A percentile compares a stretch with the other conserved stretches of the same genome.
These are phyloP conservation scores for Gaultheria prostrata DNA, from an alignment of 148 eudicot genomes.

Conservation along the genomic window DNA sequence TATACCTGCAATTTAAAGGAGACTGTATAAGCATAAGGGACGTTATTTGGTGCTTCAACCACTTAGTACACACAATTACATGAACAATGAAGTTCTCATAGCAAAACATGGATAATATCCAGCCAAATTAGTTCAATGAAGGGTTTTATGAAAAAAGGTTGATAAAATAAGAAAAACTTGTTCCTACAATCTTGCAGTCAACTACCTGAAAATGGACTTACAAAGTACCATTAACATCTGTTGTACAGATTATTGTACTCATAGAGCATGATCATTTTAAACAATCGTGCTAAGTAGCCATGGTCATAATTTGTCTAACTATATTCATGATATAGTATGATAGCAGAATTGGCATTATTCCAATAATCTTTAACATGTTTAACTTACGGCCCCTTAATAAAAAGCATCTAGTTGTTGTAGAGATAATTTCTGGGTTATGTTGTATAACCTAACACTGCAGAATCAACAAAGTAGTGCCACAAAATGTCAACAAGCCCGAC, in stretches of 20 bases:
- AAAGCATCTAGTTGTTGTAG: not conserved
- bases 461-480: not conserved
- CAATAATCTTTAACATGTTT: not conserved
- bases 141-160: not conserved
- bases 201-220: not conserved
- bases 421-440: not conserved
- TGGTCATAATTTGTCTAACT: not conserved
- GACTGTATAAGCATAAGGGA: not conserved
- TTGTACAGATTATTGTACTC: not conserved
- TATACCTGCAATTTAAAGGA: conserved; percentile 43
- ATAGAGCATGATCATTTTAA: not conserved
- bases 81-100: not conserved
- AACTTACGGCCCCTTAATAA: not conserved
- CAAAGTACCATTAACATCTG: not conserved
- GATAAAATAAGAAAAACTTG: not conserved
- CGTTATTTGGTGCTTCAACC: not conserved
- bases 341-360: not conserved
- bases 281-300: not conserved
- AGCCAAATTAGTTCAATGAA: not conserved
- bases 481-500: not conserved
- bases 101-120: not conserved
- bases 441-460: not conserved
- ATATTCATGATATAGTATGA: not conserved
- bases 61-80: not conserved
- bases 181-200: not conserved